A percentile compares a stretch with the other conserved stretches of the same genome.
These are phyloP conservation scores for Starmerella apicola DNA, from an alignment of 805 yeast species.

Conservation along the genomic window DNA sequence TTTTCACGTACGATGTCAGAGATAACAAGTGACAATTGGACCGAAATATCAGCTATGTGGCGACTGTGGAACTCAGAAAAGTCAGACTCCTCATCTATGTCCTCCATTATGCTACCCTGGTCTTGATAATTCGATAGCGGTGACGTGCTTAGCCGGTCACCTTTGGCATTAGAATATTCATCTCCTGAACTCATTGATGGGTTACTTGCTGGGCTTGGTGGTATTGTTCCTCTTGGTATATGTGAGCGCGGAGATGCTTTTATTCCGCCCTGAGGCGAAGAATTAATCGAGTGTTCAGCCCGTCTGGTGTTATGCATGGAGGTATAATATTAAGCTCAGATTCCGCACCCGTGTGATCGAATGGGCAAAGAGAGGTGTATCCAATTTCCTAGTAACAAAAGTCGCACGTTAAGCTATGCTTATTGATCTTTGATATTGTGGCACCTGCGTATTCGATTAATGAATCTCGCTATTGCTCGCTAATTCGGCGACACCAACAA, in stretches of 20 bases:
- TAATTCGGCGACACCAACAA: no score
- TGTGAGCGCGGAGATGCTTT: neutral
- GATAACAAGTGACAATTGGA: conserved; percentile 67
- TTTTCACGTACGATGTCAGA: conserved; percentile 61
- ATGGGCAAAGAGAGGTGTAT: no score
- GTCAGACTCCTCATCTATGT: neutral
- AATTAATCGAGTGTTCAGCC: neutral
- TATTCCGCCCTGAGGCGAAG: neutral
- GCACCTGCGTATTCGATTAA: no score
- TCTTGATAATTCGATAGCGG: neutral
- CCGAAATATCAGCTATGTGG: conserved; percentile 55
- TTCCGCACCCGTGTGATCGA: no score
- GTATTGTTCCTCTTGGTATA: neutral
- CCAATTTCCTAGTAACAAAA: no score
- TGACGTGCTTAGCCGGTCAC: no score
- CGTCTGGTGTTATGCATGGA: neutral
- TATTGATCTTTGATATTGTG: no score
- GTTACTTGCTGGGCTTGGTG: conserved; percentile 14
- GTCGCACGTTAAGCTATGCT: no score
- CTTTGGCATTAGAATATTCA: no score
- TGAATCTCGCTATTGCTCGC: no score
- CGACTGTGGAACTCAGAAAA: conserved; percentile 43
- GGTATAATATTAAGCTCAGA: no score
- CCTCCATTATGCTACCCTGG: neutral
- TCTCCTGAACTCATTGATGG: conserved; percentile 6